Evolutionary conservation across 1,284 basidiomycete species (phyloP).

Genomic region (Boletus semigastroideus): DNA sequence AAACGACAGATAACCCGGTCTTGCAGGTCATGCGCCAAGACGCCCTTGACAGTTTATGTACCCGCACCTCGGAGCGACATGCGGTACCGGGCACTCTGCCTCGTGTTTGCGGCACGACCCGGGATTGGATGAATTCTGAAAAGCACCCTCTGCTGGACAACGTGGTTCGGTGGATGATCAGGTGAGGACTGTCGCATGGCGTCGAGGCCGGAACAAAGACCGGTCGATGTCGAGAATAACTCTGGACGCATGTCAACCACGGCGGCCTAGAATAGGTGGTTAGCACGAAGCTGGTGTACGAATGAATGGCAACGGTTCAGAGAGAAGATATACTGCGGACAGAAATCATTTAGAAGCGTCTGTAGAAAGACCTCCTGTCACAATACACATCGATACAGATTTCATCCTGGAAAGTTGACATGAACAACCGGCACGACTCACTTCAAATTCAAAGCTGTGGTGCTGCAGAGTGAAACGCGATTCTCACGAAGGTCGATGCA

Average conservation of each 20-base stretch:
- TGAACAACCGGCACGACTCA: slow-evolving; percentile 12
- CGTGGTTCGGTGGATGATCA: slow-evolving; percentile 14
- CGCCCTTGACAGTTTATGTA: slow-evolving; percentile 29
- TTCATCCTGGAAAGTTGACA: slow-evolving; percentile 23
- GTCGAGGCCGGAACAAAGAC: slow-evolving; percentile 1
- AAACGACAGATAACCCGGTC: slow-evolving; percentile 20
- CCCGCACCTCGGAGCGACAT: slow-evolving; percentile 20
- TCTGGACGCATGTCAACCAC: too few relatives aligned
- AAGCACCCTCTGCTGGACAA: slow-evolving; percentile 5
- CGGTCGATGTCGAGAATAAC: background rate
- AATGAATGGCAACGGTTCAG: slow-evolving; percentile 20
- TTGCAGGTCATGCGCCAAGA: background rate
- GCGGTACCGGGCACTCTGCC: slow-evolving; percentile 27
- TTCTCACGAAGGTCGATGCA: too few relatives aligned
- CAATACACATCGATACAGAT: slow-evolving; percentile 15
- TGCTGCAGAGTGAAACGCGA: background rate
- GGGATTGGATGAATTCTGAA: slow-evolving; percentile 5
- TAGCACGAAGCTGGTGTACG: background rate
- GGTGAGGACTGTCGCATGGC: background rate
- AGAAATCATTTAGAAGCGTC: slow-evolving; percentile 31
- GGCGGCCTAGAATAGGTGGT: background rate
- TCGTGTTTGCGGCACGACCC: slow-evolving; percentile 28
- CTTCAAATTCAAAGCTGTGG: background rate
- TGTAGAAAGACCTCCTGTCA: slow-evolving; percentile 26
- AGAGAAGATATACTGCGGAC: slow-evolving; percentile 32